Conservation (phyloP, 2,329 filamentous ascomycete species). For the Ophiostoma sp. region DNA sequence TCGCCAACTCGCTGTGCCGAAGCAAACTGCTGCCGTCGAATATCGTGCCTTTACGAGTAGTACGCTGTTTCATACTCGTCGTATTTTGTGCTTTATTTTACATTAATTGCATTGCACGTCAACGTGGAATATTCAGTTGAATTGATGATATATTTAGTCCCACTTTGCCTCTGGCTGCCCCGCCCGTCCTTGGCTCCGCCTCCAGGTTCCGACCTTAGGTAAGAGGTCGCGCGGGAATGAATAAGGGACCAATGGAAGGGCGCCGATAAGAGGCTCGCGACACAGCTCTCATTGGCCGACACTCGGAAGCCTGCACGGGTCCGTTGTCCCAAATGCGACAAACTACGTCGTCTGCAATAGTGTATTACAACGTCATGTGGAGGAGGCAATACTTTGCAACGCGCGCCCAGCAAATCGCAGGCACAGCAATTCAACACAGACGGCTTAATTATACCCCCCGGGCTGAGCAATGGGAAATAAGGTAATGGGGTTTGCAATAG, state of each 20-base stretch:
- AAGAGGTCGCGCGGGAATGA: conserved; percentile 22
- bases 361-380: conserved; percentile 1
- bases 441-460: background rate
- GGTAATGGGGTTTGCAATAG: background rate
- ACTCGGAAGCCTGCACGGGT: background rate
- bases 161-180: conserved; percentile 1
- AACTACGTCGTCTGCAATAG: conserved; percentile 1
- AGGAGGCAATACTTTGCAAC: too few relatives aligned
- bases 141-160: background rate
- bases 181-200: conserved; percentile 15
- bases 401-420: background rate
- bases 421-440: background rate
- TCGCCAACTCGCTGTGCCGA: too few relatives aligned
- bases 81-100: too few relatives aligned
- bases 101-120: too few relatives aligned
- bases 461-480: background rate
- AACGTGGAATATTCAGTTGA: background rate
- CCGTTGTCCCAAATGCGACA: background rate
- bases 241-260: conserved; percentile 23
- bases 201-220: conserved; percentile 21
- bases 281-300: conserved; percentile 21
- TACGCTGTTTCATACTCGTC: too few relatives aligned
- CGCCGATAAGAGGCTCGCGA: conserved; percentile 23
- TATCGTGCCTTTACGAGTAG: too few relatives aligned
- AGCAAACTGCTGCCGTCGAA: too few relatives aligned